Evolutionary conservation across 176 grass and related monocot species (phyloP), one percentile per base, ranked within the genome.

Genomic region (Rhynchospora tenuis): DNA sequence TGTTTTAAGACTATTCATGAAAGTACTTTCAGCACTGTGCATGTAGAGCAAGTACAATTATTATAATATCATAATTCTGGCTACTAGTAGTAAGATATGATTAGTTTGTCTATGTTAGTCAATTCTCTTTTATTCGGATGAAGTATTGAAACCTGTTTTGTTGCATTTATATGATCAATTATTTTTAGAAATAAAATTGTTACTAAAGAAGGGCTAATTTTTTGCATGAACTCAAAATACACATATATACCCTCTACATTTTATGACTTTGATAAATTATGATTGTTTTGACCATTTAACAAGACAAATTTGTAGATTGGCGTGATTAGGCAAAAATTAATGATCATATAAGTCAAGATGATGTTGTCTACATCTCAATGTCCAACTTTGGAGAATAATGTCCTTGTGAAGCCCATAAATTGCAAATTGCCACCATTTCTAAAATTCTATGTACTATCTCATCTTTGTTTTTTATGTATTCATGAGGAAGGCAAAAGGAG

Each of bases 11-110:
- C 78, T 81, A 33, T 62, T 64, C 78, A 17, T 63, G 1, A 27
- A 38, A 12, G 78, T 81, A 81, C 78, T 47, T 5, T 81, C 31
- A 24, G 10, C 38, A 17, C 57, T 62, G 48, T 56, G 26, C 14
- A 56, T 77, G 15, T 56, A 56, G 12, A 76, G 15, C 0, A 77
- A 77, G 50, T 77, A 77, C 73, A 77, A 17, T 50, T 77, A 55
- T 77, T 77, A 76, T 76, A 56, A 77, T 31, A 77, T 29, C 48
- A 55, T 33, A 77, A 77, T 31, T 56, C 73, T 55, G 73, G 56
- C 26, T n/a, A 22, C 2, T 75, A 52, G 45, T 15, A 54, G 46
- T 74, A 16, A 69, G 9, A 71, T 71, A 11, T 46, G 42, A 71
- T 71, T 7, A 22, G 12, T 52, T 75, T 7, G 7, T 15, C 15